Percentiles rank a stretch among this genome's conserved stretches.
Conservation (phyloP, 2,329 filamentous ascomycete genomes). For the Dothidotthia symphoricarpi region DNA sequence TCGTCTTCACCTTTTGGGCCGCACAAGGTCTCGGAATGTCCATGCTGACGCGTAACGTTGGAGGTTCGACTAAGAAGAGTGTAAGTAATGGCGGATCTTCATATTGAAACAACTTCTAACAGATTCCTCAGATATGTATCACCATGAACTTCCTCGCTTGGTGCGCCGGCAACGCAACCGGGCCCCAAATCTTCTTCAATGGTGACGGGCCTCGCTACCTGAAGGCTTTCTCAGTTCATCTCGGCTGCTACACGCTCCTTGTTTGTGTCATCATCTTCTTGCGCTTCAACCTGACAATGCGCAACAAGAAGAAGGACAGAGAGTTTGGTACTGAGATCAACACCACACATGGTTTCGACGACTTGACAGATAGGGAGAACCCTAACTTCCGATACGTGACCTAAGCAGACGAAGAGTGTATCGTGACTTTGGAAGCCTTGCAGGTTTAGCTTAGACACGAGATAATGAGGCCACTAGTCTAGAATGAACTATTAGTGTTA, state of each 20-base stretch:
- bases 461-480: too few species aligned
- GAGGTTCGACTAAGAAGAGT: slow-evolving; percentile 71
- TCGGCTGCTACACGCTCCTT: slow-evolving; percentile 65
- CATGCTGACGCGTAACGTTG: slow-evolving; percentile 67
- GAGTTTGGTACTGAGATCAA: slow-evolving; percentile 35
- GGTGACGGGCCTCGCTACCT: slow-evolving; percentile 64
- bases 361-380: slow-evolving; percentile 63
- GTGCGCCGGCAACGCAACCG: slow-evolving; percentile 67
- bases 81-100: slow-evolving; percentile 31
- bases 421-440: too few species aligned
- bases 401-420: slow-evolving; percentile 11
- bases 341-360: slow-evolving; percentile 57
- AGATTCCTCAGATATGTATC: slow-evolving; percentile 46
- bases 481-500: too few species aligned
- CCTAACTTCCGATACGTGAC: slow-evolving; percentile 58
- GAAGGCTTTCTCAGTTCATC: slow-evolving; percentile 66
- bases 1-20: slow-evolving; percentile 75
- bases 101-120: too few species aligned
- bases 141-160: slow-evolving; percentile 70
- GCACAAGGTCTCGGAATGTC: slow-evolving; percentile 66
- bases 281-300: slow-evolving; percentile 56
- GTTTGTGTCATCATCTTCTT: slow-evolving; percentile 58
- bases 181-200: slow-evolving; percentile 44
- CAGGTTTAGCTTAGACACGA: too few species aligned
- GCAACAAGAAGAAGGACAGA: slow-evolving; percentile 61